A percentile compares a stretch with the other conserved stretches of the same genome.
Evolutionary conservation across 176 grass and related monocot species (phyloP).

Genomic region (Oryza glumipatula): DNA sequence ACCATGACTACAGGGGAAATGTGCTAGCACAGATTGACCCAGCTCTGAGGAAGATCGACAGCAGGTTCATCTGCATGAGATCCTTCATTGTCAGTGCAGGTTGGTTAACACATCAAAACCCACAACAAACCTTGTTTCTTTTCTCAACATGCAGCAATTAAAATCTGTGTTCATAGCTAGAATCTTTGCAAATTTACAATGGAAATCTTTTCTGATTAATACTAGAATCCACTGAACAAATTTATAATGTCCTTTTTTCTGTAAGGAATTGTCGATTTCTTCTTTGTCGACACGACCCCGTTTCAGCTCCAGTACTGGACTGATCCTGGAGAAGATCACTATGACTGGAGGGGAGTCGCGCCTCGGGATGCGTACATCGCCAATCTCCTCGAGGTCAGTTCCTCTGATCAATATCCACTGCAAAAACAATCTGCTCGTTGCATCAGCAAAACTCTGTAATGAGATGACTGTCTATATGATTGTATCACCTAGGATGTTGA

Average conservation of each 20-base stretch:
- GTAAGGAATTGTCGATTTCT: constrained; percentile 70
- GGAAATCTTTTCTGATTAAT: too few species aligned
- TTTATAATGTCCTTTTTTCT: not conserved
- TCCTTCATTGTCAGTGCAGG: constrained; percentile 60
- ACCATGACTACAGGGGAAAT: constrained; percentile 67
- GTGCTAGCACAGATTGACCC: constrained; percentile 50
- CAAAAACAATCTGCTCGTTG: not conserved
- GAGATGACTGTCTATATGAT: not conserved
- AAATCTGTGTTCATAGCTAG: not conserved
- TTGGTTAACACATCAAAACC: not conserved
- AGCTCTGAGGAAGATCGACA: constrained; percentile 35
- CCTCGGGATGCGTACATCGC: constrained; percentile 54
- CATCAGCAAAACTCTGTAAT: not conserved
- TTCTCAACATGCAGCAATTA: not conserved
- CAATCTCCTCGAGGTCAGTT: constrained; percentile 61
- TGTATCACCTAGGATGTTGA: constrained; percentile 65
- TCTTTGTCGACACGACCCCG: constrained; percentile 72
- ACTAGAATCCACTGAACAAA: not conserved
- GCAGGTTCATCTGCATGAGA: constrained; percentile 60
- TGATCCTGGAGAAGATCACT: constrained; percentile 45
- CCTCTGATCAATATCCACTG: not conserved
- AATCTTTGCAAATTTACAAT: not conserved
- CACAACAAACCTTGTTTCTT: not conserved
- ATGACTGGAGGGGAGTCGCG: constrained; percentile 73
- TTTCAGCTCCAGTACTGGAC: constrained; percentile 68